A percentile compares a stretch with the other conserved stretches of the same genome.
phyloP scores from a whole-genome alignment of 176 grass and related monocot genomes.

The Zea luxurians region DNA sequence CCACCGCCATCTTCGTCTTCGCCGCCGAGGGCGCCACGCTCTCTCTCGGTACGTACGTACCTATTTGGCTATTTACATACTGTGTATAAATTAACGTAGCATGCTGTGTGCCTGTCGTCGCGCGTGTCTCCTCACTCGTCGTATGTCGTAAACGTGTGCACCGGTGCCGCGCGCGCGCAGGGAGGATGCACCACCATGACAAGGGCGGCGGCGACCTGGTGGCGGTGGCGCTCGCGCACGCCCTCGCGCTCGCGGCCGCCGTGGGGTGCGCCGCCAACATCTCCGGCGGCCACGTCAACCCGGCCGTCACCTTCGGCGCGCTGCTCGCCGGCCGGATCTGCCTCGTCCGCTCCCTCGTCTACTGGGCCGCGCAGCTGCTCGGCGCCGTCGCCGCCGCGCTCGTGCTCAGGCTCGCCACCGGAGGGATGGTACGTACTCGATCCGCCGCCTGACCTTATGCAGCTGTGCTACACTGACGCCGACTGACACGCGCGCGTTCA shows the following conservation, averaged over 20 bases:
- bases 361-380: conserved; percentile 46
- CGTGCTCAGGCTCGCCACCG: conserved; percentile 38
- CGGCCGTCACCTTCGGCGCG: conserved; percentile 47
- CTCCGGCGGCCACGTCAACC: conserved; percentile 56
- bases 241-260: conserved; percentile 31
- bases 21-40: conserved; percentile 48
- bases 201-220: conserved; percentile 15
- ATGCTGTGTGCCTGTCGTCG: not conserved
- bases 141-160: not conserved
- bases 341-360: conserved; percentile 39
- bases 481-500: not conserved
- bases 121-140: not conserved
- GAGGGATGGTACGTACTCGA: not conserved
- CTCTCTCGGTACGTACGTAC: conserved; percentile 18
- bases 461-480: too few relatives aligned
- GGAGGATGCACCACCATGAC: conserved; percentile 8
- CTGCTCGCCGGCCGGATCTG: conserved; percentile 39
- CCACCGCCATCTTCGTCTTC: conserved; percentile 43
- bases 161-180: not conserved
- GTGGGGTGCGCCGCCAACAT: conserved; percentile 37
- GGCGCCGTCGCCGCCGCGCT: conserved; percentile 34
- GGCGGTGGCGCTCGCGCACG: conserved; percentile 39
- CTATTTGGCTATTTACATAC: not conserved
- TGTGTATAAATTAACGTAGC: too few relatives aligned
- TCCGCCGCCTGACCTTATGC: too few relatives aligned